Evolutionary conservation across 441 rosid genomes (phyloP), one percentile per base, ranked within the genome.

Genomic region (Codiaeum variegatum): DNA sequence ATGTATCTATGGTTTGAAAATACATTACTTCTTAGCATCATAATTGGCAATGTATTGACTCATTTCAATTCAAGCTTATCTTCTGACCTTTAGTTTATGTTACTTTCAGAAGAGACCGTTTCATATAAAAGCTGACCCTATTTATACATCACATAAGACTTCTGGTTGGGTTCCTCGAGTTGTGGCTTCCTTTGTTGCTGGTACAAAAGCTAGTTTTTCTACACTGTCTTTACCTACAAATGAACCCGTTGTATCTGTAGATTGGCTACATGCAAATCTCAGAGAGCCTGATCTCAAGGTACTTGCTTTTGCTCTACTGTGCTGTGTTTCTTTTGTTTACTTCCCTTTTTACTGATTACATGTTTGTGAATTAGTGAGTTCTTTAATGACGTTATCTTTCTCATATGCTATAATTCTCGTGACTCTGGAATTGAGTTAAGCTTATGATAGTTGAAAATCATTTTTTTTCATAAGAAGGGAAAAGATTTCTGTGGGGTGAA

Each of bases 201-300:
- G 77, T 12, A 47, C 80, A 19, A 84, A 76, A 73, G 79, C 68
- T 40, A 70, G 68, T 71, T 88, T 77, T 73, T 87, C 88, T 0
- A 84, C 87, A 23, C 81, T 81, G 23, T 80, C 91, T 21, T 38
- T 77, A 63, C 77, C 91, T 62, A 76, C 85, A 54, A 80, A 66
- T 62, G 94, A 88, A 49, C 92, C 98, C 32, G 90, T 90, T 73
- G 90, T 91, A 74, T 93, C 97, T 61, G 97, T 85, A 69, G 97
- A 91, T 82, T 91, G 99, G 99, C 97, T 95, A 66, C 88, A 90
- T 67, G 69, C 94, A 15, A 91, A 93, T 81, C 94, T 89, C 51
- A 79, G 75, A 77, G 86, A 79, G 60, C 80, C 97, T 77, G 87
- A 84, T 75, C 11, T 91, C 78, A 95, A 95, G 96, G 99, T 91